Evolutionary conservation across 2,329 filamentous ascomycete genomes (phyloP), one percentile per base, ranked within the genome.

Genomic region (Emergomyces africanus): DNA sequence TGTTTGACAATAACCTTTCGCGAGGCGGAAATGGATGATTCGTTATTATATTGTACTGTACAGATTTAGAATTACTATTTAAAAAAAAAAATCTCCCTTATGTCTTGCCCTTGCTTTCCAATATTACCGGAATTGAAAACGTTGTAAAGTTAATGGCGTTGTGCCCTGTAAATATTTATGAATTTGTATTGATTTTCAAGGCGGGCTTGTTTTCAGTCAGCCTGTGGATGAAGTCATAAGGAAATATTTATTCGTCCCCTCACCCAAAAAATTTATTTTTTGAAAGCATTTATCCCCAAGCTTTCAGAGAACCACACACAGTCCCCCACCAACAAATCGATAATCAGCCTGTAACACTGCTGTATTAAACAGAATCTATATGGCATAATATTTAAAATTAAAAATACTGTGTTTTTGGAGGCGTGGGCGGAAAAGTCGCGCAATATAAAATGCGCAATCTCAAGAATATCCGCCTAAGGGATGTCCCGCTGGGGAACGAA

Each of bases 361-460:
- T 14, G 28, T 23, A 35, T 48, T 25, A 33, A 57, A 37, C 18
- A 5, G 18, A 57, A 37, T 20, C 33, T 41, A 10, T 49, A 57
- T 57, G 55, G 55, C 39, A 57, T 37, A 35, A 25, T 44, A 28
- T 12, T 44, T 18, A 14, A 30, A n/a, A 12, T 30, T n/a, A 44
- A 44, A 55, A 55, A 20, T 33, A 12, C 53, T 1, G 39, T 15
- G 54, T 44, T 33, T 33, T 42, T 25, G 25, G 42, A 55, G 37
- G 18, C 14, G 39, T n/a, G 25, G 15, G 28, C 39, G 9, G 37
- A 18, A 23, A 42, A 55, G 6, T 23, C 28, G 46, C 8, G 5
- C 46, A 49, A 51, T 51, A 58, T 42, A 62, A 59, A 57, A 97
- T 97, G 92, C 87, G 89, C 71, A 97, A 96, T 74, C 81, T 97